Evolutionary conservation across 148 eudicot species (phyloP).

Genomic region (Persicaria tinctoria): DNA sequence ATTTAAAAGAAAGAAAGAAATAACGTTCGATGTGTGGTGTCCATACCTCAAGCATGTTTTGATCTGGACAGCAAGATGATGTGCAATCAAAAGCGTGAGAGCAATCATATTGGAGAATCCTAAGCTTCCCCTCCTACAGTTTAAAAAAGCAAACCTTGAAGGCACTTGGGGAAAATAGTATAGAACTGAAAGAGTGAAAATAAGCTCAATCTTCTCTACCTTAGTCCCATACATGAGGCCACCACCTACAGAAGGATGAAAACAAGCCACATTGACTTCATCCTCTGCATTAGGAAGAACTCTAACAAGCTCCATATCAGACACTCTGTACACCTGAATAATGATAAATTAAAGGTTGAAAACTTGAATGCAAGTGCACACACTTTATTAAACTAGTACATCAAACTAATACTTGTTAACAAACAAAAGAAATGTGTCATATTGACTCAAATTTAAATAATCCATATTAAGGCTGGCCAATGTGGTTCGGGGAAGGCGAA

Average conservation of each 20-base stretch:
- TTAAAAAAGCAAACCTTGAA: slow-evolving; percentile 14
- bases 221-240: slow-evolving; percentile 97
- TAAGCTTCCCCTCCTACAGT: slow-evolving; percentile 90
- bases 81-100: slow-evolving; percentile 32
- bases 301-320: slow-evolving; percentile 98
- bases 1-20: slow-evolving; percentile 1
- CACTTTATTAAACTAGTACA: background rate
- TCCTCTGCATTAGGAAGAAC: slow-evolving; percentile 98
- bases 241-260: slow-evolving; percentile 86
- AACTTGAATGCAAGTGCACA: slow-evolving; percentile 1
- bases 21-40: background rate
- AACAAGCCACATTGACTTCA: slow-evolving; percentile 98
- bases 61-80: slow-evolving; percentile 38
- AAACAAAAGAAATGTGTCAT: background rate
- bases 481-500: no score
- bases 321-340: slow-evolving; percentile 76
- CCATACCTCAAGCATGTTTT: slow-evolving; percentile 64
- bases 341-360: slow-evolving; percentile 6
- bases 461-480: background rate
- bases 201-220: slow-evolving; percentile 29
- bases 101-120: slow-evolving; percentile 69
- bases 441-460: background rate
- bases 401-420: background rate
- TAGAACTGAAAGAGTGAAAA: background rate
- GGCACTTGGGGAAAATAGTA: background rate